A percentile compares a stretch with the other conserved stretches of the same genome.
phyloP scores from a whole-genome alignment of 1,284 basidiomycete species.

The Takashimella koratensis region DNA sequence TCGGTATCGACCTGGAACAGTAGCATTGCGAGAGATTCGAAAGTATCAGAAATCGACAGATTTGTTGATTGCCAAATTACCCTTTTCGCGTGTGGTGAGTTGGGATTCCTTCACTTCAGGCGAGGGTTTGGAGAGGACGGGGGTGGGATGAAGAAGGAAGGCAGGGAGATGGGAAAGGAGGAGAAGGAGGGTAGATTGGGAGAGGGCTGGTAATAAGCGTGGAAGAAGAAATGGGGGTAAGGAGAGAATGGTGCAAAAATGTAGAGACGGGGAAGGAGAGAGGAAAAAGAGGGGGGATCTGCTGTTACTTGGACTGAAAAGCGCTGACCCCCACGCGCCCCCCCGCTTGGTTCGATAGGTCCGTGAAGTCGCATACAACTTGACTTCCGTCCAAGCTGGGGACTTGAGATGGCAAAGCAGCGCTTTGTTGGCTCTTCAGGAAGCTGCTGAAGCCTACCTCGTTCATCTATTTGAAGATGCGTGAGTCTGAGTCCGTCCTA shows the following conservation, averaged over 20 bases:
- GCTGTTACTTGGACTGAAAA: conserved; percentile 51
- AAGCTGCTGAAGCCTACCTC: conserved; percentile 89
- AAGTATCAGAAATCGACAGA: conserved; percentile 92
- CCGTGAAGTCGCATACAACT: conserved; percentile 82
- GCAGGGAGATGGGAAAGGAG: conserved; percentile 15
- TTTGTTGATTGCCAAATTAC: conserved; percentile 76
- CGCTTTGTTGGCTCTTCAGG: conserved; percentile 84
- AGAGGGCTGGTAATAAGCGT: too few species aligned
- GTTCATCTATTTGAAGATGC: conserved; percentile 95
- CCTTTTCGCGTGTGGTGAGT: conserved; percentile 85
- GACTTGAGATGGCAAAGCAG: conserved; percentile 85
- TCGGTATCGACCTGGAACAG: conserved; percentile 75
- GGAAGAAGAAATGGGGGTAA: conserved; percentile 14
- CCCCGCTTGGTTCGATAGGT: conserved; percentile 56
- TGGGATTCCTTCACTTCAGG: too few species aligned
- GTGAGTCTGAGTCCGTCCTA: conserved; percentile 58
- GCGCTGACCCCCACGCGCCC: not conserved
- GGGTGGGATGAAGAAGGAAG: not conserved
- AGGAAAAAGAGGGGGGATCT: conserved; percentile 50
- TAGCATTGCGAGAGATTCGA: conserved; percentile 84
- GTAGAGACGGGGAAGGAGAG: not conserved
- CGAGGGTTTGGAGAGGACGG: too few species aligned
- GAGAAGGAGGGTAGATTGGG: not conserved
- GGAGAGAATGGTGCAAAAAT: not conserved
- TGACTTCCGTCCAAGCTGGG: conserved; percentile 69